Base-by-base conservation (phyloP, 495 filamentous ascomycete species). In the Bombardia bombarda region DNA sequence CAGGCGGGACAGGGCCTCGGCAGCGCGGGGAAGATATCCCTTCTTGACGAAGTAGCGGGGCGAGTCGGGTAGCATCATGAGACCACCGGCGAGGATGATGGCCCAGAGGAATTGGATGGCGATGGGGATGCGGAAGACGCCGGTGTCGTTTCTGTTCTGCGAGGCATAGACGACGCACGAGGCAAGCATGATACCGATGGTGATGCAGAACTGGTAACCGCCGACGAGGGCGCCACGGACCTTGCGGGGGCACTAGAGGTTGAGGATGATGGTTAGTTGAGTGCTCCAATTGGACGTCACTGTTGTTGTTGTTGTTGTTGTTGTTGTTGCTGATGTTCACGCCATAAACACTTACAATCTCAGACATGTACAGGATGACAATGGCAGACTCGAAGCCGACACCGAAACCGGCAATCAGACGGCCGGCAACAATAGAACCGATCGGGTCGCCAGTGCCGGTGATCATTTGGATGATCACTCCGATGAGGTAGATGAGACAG, bases 121-220 rank as follows among this genome's bases (percentile, higher is more conserved):
- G 43, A 85, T 83, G 21, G 83, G 83, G 42, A 87, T 86, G 9
- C 81, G 77, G 71, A 85, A 86, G 7, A 77, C 78, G 45, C 76
- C 75, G 35, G 72, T 77, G 59, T 85, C 78, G 21, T 45, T 61
- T 44, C 77, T 76, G 53, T 78, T 46, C 61, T 82, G 62, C n/a
- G 82, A 87, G 32, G 53, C 82, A 52, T 87, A 86, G 64, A 78
- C 76, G 51, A 90, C 78, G 50, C 75, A 78, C 3, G 80, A 80
- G 3, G 84, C 83, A 25, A 87, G 52, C 55, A 88, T 69, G 44
- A 90, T 62, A 59, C 82, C 83, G 40, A 87, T 69, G 40, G 80
- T 84, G 59, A 86, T 74, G 59, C 78, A 82, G 67, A 87, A 85
- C 58, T 87, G 83, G 64, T 86, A 87, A n/a, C 78, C 78, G 0